Evolutionary conservation across 129 eudicot species (phyloP), one percentile per base, ranked within the genome.

Genomic region (Escallonia rubra): DNA sequence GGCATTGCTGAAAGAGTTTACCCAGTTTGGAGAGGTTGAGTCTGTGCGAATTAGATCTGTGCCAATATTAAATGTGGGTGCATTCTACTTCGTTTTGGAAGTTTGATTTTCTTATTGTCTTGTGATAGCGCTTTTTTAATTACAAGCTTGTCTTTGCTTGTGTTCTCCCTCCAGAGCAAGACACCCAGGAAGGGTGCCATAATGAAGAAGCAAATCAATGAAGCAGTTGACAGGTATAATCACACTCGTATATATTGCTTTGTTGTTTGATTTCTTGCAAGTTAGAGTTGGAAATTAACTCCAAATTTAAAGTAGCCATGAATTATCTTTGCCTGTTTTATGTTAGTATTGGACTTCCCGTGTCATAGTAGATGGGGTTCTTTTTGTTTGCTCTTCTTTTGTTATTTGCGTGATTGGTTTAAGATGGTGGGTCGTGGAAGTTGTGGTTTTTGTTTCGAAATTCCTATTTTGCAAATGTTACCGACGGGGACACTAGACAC

Each of bases 141-240:
- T 54, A 41, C 60, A 65, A 49, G 43, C 3, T 67, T 44, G 61
- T 47, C 12, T 63, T 43, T 61, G 40, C 41, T 65, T 75, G 51
- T 45, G 34, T 23, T 23, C 34, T 23, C 34, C 34, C 65, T 61
- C 40, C 85, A 94, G 99, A 80, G 83, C 46, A 90, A 87, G 74
- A 79, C 85, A 58, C 99, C 99, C 10, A 82, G 96, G 85, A 94
- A 87, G 61, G 97, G 91, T 62, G 95, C 91, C 8, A 83, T 94
- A n/a, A 76, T 87, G 70, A 80, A 80, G 87, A 83, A 85, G 76
- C 72, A 83, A 57, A 59, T 94, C 72, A 94, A 94, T 75, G 99
- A 87, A 40, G 80, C 90, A n/a, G 90, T 76, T 61, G 93, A 90
- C 80, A 94, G 95, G 97, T 90, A 76, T 57, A 78, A 56, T 79